A percentile compares a stretch with the other conserved stretches of the same genome.
phyloP scores from a whole-genome alignment of 2,329 filamentous ascomycete genomes.

The Grosmannia serpens region DNA sequence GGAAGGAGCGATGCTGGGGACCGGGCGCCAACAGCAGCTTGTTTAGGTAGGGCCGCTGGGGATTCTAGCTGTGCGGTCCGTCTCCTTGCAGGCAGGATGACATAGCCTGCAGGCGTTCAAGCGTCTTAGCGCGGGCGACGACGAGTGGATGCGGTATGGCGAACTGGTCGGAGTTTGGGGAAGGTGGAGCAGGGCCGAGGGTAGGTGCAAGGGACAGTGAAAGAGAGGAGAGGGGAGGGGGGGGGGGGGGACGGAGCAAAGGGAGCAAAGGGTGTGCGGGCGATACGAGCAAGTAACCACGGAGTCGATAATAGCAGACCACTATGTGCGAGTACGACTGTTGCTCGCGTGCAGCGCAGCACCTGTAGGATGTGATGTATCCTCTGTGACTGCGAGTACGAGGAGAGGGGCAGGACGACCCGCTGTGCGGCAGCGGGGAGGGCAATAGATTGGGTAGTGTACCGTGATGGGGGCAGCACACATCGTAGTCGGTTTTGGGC shows the following conservation, averaged over 20 bases:
- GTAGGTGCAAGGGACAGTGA: not conserved
- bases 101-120: too few relatives aligned
- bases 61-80: too few relatives aligned
- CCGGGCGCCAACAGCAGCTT: not conserved
- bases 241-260: not conserved
- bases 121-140: not conserved
- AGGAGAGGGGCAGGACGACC: not conserved
- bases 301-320: too few relatives aligned
- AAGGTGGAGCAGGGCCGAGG: not conserved
- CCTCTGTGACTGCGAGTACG: too few relatives aligned
- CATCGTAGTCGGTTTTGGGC: too few relatives aligned
- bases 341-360: not conserved
- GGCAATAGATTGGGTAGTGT: too few relatives aligned
- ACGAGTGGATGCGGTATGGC: not conserved
- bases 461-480: too few relatives aligned
- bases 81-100: not conserved
- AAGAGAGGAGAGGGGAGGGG: not conserved
- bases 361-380: not conserved
- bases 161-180: not conserved
- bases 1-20: not conserved
- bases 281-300: too few relatives aligned
- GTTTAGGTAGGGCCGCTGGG: not conserved
- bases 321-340: too few relatives aligned
- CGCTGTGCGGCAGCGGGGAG: not conserved
- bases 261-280: too few relatives aligned